Conservation (phyloP, 2,329 filamentous ascomycete genomes). For the Verticillium dahliae region DNA sequence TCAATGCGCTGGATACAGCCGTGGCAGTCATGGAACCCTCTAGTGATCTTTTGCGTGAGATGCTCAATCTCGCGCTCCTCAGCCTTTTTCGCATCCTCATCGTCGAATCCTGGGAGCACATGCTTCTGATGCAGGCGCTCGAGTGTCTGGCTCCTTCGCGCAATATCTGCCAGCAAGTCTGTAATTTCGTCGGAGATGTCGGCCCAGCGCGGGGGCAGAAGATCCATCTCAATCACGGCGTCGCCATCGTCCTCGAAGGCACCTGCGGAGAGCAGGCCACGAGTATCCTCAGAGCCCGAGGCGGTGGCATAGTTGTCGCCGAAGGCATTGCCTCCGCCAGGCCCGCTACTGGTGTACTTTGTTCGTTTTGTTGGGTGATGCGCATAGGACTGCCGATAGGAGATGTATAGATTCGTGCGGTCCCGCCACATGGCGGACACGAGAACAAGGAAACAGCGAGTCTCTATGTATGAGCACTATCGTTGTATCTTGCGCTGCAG, state of each 20-base stretch:
- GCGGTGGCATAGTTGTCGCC: constrained; percentile 30
- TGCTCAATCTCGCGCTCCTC: constrained; percentile 89
- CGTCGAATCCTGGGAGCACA: constrained; percentile 91
- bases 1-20: constrained; percentile 83
- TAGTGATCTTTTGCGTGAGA: constrained; percentile 85
- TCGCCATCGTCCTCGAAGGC: constrained; percentile 84
- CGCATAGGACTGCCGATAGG: constrained; percentile 96
- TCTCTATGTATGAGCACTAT: neutral
- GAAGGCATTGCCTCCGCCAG: constrained; percentile 48
- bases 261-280: constrained; percentile 76
- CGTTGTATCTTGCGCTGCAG: neutral
- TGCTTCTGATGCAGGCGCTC: constrained; percentile 97
- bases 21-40: constrained; percentile 84
- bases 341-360: constrained; percentile 49
- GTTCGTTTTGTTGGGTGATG: constrained; percentile 88
- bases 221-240: constrained; percentile 96
- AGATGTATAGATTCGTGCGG: constrained; percentile 99
- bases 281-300: constrained; percentile 44
- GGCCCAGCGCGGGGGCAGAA: constrained; percentile 90
- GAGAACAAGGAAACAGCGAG: constrained; percentile 7
- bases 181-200: constrained; percentile 92
- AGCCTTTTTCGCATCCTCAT: constrained; percentile 78
- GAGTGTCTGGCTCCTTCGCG: constrained; percentile 73
- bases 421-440: constrained; percentile 92
- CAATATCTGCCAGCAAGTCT: constrained; percentile 73